phyloP scores from a whole-genome alignment of 2,329 filamentous ascomycete species.

The Colletotrichum spinosum region DNA sequence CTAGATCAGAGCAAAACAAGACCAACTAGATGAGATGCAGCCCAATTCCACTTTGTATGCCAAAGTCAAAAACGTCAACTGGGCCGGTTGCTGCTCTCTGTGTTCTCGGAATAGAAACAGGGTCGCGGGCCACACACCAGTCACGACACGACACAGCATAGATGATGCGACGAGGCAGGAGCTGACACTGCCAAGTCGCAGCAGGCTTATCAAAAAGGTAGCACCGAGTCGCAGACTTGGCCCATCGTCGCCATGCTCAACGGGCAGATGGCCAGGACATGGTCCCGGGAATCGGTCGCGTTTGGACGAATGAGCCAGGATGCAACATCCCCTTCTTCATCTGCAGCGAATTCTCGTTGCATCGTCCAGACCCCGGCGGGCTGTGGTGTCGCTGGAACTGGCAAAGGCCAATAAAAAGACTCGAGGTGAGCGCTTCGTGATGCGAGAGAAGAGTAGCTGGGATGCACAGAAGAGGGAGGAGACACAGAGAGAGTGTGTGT shows the following conservation, averaged over 20 bases:
- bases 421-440: too few species aligned
- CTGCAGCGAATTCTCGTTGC: too few species aligned
- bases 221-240: constrained; percentile 34
- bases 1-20: background rate
- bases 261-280: constrained; percentile 23
- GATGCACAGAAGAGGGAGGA: too few species aligned
- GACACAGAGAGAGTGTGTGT: too few species aligned
- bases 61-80: constrained; percentile 22
- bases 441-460: too few species aligned
- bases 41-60: constrained; percentile 20
- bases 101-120: constrained; percentile 34
- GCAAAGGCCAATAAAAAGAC: too few species aligned
- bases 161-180: constrained; percentile 23
- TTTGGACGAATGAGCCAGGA: constrained; percentile 12
- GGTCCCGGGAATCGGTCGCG: constrained; percentile 23
- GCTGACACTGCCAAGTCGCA: constrained; percentile 38
- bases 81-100: background rate
- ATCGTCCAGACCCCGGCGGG: too few species aligned
- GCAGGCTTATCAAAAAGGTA: constrained; percentile 31
- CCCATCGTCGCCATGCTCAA: constrained; percentile 32
- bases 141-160: too few species aligned
- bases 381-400: too few species aligned
- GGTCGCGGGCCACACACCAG: constrained; percentile 8
- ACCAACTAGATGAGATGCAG: constrained; percentile 24
- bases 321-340: background rate